Base-by-base conservation (phyloP, 352 stramenopile species). In the Globisporangium perplexum region DNA sequence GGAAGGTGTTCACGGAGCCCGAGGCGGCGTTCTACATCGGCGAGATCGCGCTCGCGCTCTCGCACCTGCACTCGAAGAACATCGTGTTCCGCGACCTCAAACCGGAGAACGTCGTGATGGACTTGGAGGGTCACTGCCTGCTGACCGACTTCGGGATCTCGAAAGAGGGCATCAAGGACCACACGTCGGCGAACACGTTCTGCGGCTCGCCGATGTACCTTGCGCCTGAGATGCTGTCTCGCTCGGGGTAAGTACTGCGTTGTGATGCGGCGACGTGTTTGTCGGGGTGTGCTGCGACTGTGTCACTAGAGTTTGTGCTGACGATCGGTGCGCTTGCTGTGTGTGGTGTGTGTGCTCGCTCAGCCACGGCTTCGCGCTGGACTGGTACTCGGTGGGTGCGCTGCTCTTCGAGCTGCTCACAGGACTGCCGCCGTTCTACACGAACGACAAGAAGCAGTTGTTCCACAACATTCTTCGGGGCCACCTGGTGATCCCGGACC, bases 401-500 rank as follows among this genome's bases (percentile, higher is more conserved):
- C 59, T 93, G 42, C 59, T 89, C 18, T 91, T 90, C 58, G 83
- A 93, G 65, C 46, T 93, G 42, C 66, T 93, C 14, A 93, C 83
- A n/a, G 80, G 83, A 26, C 67, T 91, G 7, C 80, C 83, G n/a
- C 83, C 83, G 36, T 93, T 90, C 59, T 93, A 91, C 70, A 90
- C 79, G 55, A 92, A 92, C 62, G 81, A 92, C 63, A 90, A 92
- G 71, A 92, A 94, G 57, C 81, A 92, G 56, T 61, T 94, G n/a
- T 94, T 94, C 65, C 83, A 94, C 74, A 94, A 94, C 66, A 94
- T 94, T 59, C 61, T 94, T 3, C 83, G 80, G 50, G 81, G 83
- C 10, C 77, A 94, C 57, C 42, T 94, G 30, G 79, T 85, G 23
- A 89, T 94, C 42, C 81, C 83, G 0, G 77, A 90, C 50, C 88